Base-by-base conservation (phyloP, 768 basidiomycete species). In the Suillus plorans region DNA sequence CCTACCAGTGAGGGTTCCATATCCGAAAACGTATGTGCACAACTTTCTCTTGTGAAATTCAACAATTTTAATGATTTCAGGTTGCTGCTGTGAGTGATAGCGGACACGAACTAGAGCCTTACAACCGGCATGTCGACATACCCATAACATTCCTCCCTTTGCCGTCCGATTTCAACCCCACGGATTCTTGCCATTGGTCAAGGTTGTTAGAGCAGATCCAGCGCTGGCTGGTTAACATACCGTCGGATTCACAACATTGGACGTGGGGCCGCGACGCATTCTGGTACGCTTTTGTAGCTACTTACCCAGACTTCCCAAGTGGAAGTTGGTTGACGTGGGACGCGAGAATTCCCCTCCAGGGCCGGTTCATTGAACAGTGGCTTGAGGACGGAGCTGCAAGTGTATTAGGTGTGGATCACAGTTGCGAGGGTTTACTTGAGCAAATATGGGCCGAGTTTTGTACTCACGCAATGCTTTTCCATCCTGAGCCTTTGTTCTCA, bases 281-380 rank as follows among this genome's bases (percentile, higher is more conserved):
- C 28, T 67, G 67, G 67, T 14, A 65, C 1, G 64, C 57, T 1
- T 67, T 63, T 39, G 45, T 67, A n/a, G 64, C 16, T 20, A 58
- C 67, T 12, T 41, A 56, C 31, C 67, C 67, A 6, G 31, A 16
- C 3, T 65, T 67, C 18, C 64, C 67, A 10, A 9, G 6, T 10
- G 64, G 61, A 5, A 39, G 18, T 34, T 67, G 67, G 67, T 6
- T 20, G 1, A 16, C 2, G 22, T 67, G 64, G 67, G 64, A 67
- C 16, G 1, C 60, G 5, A 28, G 50, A 1, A 62, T 67, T 49
- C 67, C 61, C 4, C n/a, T 65, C 1, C 39, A 67, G 28, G 64
- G 67, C 16, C 10, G 14, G 0, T 67, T 64, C 39, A 63, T 67
- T 4, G 49, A 62, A 36, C 44, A 53, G 13, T 67, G 63, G 67